A percentile compares a stretch with the other conserved stretches of the same genome.
Conservation (phyloP, 2,329 filamentous ascomycete genomes). For the Xylariaceae sp. region DNA sequence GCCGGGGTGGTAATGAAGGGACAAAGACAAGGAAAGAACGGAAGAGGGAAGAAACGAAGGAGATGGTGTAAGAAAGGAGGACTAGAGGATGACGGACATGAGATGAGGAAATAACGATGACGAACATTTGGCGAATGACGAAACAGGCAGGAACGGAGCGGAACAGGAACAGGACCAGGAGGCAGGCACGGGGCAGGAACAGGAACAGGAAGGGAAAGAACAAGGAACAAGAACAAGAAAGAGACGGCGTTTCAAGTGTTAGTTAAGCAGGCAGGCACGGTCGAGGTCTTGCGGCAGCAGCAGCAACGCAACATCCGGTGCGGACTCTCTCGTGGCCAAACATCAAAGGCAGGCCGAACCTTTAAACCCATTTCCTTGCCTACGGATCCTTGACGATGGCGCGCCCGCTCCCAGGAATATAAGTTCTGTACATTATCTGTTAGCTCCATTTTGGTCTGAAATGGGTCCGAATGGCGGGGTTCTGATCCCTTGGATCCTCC, state of each 20-base stretch:
- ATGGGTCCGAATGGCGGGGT: constrained; percentile 15
- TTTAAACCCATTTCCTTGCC: constrained; percentile 14
- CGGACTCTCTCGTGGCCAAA: not conserved
- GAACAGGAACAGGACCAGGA: too few species aligned
- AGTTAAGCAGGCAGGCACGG: too few species aligned
- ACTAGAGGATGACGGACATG: constrained; percentile 6
- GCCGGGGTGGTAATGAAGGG: not conserved
- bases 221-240: too few species aligned
- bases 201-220: not conserved
- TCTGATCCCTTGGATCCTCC: not conserved
- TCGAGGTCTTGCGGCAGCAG: too few species aligned
- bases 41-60: not conserved
- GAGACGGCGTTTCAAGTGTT: too few species aligned
- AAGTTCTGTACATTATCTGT: constrained; percentile 4
- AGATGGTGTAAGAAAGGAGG: not conserved
- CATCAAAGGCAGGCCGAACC: constrained; percentile 10
- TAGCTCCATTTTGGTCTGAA: not conserved
- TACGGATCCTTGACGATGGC: constrained; percentile 11
- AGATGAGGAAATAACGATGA: not conserved
- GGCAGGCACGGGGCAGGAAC: not conserved
- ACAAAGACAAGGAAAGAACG: not conserved
- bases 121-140: not conserved
- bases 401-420: constrained; percentile 6
- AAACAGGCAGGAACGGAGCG: not conserved
- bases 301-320: too few species aligned